These are phyloP conservation scores for Hypomyces rosellus DNA, from an alignment of 2,329 filamentous ascomycete genomes.

Conservation along the genomic window DNA sequence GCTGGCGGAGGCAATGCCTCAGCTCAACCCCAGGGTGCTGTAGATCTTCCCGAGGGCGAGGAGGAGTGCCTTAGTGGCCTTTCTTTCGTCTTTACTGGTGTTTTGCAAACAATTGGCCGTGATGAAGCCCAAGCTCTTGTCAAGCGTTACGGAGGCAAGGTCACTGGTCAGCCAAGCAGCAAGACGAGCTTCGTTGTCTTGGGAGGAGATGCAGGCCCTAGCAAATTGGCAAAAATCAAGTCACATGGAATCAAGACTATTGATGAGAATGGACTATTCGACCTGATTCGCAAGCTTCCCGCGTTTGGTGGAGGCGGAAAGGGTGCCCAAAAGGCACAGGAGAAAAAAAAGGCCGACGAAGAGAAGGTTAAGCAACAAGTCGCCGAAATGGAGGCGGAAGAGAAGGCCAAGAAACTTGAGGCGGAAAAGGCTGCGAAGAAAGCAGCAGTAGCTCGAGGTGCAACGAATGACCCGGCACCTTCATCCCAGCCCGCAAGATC, in stretches of 20 bases:
- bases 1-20: conserved; percentile 55
- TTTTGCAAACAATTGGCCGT: conserved; percentile 71
- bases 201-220: conserved; percentile 85
- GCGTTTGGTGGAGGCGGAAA: conserved; percentile 83
- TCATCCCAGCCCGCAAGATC: conserved; percentile 38
- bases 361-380: conserved; percentile 75
- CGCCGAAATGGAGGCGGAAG: conserved; percentile 78
- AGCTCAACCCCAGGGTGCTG: conserved; percentile 53
- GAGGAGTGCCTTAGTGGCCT: conserved; percentile 88
- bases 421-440: conserved; percentile 44
- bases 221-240: conserved; percentile 81
- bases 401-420: conserved; percentile 53
- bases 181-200: conserved; percentile 94
- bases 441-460: conserved; percentile 27
- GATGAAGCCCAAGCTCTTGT: conserved; percentile 82
- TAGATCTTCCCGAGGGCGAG: conserved; percentile 72
- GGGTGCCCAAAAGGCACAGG: conserved; percentile 75
- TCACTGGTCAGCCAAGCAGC: conserved; percentile 75
- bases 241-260: conserved; percentile 81
- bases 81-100: conserved; percentile 91
- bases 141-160: conserved; percentile 90
- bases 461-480: conserved; percentile 18
- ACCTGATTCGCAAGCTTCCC: conserved; percentile 73
- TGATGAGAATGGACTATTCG: conserved; percentile 85
- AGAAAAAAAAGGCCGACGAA: conserved; percentile 80